Evolutionary conservation across 306 rosid genomes (phyloP).

Genomic region (Cucurbita ficifolia): DNA sequence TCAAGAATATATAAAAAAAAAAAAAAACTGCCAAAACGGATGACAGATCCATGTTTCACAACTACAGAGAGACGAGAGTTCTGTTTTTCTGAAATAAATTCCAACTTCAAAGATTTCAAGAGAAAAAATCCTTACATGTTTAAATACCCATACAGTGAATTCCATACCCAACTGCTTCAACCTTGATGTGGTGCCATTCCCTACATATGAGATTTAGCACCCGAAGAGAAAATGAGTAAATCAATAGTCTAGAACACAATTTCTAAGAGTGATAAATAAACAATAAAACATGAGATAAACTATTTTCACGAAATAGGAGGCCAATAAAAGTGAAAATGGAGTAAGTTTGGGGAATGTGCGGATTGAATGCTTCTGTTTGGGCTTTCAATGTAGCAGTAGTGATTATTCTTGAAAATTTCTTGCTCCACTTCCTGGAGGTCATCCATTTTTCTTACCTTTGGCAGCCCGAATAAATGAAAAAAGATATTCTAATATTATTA

Average conservation of each 20-base stretch:
- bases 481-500: background rate
- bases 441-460: background rate
- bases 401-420: background rate
- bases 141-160: constrained; percentile 94
- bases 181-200: constrained; percentile 70
- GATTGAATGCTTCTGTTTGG: background rate
- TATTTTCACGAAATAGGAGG: background rate
- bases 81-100: background rate
- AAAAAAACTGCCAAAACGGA: background rate
- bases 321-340: constrained; percentile 2
- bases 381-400: background rate
- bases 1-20: background rate
- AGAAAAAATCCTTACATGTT: constrained; percentile 56
- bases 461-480: background rate
- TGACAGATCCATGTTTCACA: background rate
- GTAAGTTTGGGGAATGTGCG: background rate
- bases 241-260: background rate
- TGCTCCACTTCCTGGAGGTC: background rate
- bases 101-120: constrained; percentile 8
- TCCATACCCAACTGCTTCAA: constrained; percentile 98
- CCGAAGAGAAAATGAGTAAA: constrained; percentile 3
- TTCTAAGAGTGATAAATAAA: background rate
- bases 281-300: background rate
- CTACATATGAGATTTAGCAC: constrained; percentile 26
- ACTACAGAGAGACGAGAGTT: background rate